Evolutionary conservation across 148 eudicot genomes (phyloP), one percentile per base, ranked within the genome.

Genomic region (Polygonum maritimum): DNA sequence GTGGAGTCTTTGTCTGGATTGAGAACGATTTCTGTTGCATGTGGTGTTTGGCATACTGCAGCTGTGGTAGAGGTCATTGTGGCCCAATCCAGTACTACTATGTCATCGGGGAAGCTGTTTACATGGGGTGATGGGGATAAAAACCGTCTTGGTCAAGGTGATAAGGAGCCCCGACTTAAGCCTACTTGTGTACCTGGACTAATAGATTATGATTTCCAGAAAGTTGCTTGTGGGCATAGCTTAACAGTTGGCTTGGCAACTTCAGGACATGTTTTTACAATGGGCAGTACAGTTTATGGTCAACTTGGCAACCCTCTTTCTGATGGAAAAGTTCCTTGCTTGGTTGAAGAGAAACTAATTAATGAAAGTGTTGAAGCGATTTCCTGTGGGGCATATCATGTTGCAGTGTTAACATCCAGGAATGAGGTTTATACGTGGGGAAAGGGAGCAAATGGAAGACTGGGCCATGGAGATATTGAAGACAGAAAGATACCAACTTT

Each of bases 81-180:
- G 19, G 86, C 91, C 72, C 92, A 89, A 76, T 85, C 97, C 57
- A 91, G 87, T 78, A 74, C 96, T 15, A 85, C 87, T 81, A 82
- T 78, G 79, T 86, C 95, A 22, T 89, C 92, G 38, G 97, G 97
- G 38, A 95, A 95, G 74, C 77, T 95, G 69, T 95, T 95, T 79
- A 92, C 98, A 26, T 95, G 97, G 98, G 98, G 98, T 7, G 98
- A 95, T 22, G 98, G 98, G 21, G 98, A 95, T 78, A 95, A 95
- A 85, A 88, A 86, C 76, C 97, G 98, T 36, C 92, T 95, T 69
- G 98, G 98, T 33, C 97, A 95, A 79, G 97, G 98, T 74, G 98
- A 95, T 77, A 92, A 85, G 77, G 98, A 95, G 75, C 92, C 98
- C 13, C 89, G 94, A 11, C 84, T 94, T 21, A 73, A 92, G 75